phyloP scores from a whole-genome alignment of 1,284 basidiomycete species.

The Pseudozyma sp. region DNA sequence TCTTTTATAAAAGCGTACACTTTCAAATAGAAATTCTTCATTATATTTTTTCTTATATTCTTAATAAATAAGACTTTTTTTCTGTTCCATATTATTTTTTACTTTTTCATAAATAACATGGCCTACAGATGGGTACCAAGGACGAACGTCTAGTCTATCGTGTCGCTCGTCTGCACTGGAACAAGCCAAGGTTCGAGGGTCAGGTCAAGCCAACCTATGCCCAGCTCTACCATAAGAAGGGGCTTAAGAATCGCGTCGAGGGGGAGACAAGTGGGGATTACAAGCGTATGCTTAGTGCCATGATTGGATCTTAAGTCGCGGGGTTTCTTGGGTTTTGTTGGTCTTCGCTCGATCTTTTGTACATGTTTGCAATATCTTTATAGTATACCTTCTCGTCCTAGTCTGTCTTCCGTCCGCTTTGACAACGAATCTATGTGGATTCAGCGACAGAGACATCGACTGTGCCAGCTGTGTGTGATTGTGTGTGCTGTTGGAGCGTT shows the following conservation, averaged over 20 bases:
- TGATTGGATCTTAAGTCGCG: conserved; percentile 45
- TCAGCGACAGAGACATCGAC: background rate
- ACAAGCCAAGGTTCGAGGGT: conserved; percentile 56
- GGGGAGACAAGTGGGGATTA: conserved; percentile 64
- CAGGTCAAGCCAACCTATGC: conserved; percentile 65
- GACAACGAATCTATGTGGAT: conserved; percentile 6
- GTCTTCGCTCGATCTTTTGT: too few relatives aligned
- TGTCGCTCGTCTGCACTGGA: conserved; percentile 64
- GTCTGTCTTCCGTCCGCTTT: background rate
- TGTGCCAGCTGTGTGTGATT: background rate
- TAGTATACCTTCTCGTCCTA: conserved; percentile 19
- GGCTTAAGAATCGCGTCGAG: conserved; percentile 57
- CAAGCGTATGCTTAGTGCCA: conserved; percentile 53
- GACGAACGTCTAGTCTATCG: conserved; percentile 58
- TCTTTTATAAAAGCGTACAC: too few relatives aligned
- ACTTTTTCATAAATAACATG: too few relatives aligned
- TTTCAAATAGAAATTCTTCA: too few relatives aligned
- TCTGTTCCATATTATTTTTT: too few relatives aligned
- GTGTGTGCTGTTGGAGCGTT: background rate
- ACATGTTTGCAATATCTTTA: background rate
- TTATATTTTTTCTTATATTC: too few relatives aligned
- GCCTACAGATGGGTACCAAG: conserved; percentile 67
- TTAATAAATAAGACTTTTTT: too few relatives aligned
- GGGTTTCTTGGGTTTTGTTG: background rate
- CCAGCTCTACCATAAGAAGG: conserved; percentile 60